Evolutionary conservation across 305 asterid species (phyloP).

Genomic region (Withania somnifera): DNA sequence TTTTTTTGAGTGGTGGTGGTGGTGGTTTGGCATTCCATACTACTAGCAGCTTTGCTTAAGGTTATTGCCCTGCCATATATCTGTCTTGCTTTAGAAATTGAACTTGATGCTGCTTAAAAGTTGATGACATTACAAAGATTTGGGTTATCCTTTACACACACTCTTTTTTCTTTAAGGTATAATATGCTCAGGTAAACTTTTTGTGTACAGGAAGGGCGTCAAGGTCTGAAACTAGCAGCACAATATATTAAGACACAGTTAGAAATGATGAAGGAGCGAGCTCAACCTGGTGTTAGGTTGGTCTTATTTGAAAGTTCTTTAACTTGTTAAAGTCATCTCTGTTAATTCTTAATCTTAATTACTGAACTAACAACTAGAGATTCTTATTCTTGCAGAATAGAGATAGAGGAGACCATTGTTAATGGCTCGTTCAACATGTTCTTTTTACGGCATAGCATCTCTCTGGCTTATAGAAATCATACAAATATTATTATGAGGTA

Average conservation of each 20-base stretch:
- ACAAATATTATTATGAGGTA: conserved; percentile 88
- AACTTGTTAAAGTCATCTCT: not conserved
- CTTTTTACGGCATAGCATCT: conserved; percentile 68
- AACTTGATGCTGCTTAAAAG: not conserved
- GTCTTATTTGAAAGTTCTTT: not conserved
- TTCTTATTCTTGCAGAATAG: conserved; percentile 54
- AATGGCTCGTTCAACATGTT: conserved; percentile 86
- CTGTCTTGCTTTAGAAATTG: not conserved
- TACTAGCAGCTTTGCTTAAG: not conserved
- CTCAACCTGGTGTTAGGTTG: conserved; percentile 63
- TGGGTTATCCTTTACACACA: not conserved
- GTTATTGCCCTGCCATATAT: not conserved
- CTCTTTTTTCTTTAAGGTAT: not conserved
- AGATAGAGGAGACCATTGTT: conserved; percentile 79
- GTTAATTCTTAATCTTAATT: conserved; percentile 10
- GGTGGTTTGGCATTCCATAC: not conserved
- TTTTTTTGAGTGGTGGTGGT: too few relatives aligned
- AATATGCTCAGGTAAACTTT: not conserved
- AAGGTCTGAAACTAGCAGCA: conserved; percentile 82
- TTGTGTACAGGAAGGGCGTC: conserved; percentile 66
- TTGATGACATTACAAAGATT: not conserved
- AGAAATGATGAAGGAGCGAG: conserved; percentile 68
- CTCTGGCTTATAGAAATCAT: conserved; percentile 74
- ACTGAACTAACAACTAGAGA: not conserved
- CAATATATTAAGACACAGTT: conserved; percentile 61